Evolutionary conservation across 805 yeast genomes (phyloP).

Genomic region (Cyberlindnera misumaiensis): DNA sequence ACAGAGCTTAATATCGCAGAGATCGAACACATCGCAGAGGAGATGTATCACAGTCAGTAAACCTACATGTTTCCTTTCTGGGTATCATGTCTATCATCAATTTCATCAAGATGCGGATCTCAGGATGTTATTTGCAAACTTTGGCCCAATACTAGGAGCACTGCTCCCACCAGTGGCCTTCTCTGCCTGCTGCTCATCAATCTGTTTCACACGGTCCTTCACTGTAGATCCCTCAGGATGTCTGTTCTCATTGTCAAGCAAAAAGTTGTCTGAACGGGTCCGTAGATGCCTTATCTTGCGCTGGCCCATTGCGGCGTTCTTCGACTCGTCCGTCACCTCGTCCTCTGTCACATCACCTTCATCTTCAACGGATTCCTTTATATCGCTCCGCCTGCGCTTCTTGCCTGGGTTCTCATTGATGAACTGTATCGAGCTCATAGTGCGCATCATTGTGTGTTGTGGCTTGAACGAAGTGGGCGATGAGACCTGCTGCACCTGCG

Average conservation of each 20-base stretch:
- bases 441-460: conserved; percentile 22
- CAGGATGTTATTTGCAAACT: conserved; percentile 21
- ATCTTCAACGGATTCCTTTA: conserved; percentile 6
- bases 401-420: conserved; percentile 24
- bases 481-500: neutral
- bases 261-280: conserved; percentile 17
- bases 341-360: conserved; percentile 14
- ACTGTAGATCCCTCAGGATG: neutral
- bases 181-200: conserved; percentile 1
- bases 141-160: conserved; percentile 16
- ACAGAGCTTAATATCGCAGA: conserved; percentile 44
- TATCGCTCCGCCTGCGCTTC: conserved; percentile 24
- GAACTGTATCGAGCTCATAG: conserved; percentile 22
- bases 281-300: conserved; percentile 14
- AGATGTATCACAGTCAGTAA: conserved; percentile 26
- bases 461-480: neutral
- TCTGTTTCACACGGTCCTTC: conserved; percentile 1
- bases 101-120: conserved; percentile 11
- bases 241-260: conserved; percentile 2
- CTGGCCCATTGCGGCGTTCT: neutral
- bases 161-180: conserved; percentile 1
- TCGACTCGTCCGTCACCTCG: conserved; percentile 4
- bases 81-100: conserved; percentile 1
- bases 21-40: conserved; percentile 53
- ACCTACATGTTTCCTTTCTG: neutral